phyloP scores from a whole-genome alignment of 257 asterid genomes.

The Solanum clarkiae region DNA sequence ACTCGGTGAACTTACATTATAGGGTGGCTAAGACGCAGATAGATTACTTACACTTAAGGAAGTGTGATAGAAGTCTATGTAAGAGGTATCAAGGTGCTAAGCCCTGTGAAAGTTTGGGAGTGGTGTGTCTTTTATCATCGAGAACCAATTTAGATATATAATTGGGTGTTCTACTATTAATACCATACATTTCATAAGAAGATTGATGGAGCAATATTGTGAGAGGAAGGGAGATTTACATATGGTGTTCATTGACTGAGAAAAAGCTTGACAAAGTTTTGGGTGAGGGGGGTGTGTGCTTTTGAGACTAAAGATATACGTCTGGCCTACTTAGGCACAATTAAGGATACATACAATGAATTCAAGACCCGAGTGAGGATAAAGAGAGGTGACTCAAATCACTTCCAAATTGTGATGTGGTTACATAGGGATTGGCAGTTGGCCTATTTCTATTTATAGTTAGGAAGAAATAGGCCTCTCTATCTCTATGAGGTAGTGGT shows the following conservation, averaged over 20 bases:
- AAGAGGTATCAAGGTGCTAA: not conserved
- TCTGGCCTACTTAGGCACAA: not conserved
- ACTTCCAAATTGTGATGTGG: not conserved
- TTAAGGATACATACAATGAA: not conserved
- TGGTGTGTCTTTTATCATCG: not conserved
- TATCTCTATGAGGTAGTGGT: too few species aligned
- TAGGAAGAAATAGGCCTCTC: too few species aligned
- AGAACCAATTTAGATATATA: not conserved
- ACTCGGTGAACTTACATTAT: not conserved
- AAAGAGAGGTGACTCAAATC: not conserved
- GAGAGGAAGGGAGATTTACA: not conserved
- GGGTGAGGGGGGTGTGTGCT: not conserved
- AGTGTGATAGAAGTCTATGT: not conserved
- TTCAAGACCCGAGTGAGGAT: not conserved
- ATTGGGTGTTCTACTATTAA: not conserved
- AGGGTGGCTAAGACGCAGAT: not conserved
- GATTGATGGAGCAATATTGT: not conserved
- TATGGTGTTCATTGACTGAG: not conserved
- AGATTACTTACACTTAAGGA: not conserved
- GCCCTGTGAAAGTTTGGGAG: not conserved
- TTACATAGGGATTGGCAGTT: not conserved
- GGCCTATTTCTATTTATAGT: not conserved
- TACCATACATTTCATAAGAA: not conserved
- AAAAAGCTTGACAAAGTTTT: not conserved
- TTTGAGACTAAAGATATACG: not conserved